Conservation (phyloP, 2,329 filamentous ascomycete species). For the Xylariaceae sp. region DNA sequence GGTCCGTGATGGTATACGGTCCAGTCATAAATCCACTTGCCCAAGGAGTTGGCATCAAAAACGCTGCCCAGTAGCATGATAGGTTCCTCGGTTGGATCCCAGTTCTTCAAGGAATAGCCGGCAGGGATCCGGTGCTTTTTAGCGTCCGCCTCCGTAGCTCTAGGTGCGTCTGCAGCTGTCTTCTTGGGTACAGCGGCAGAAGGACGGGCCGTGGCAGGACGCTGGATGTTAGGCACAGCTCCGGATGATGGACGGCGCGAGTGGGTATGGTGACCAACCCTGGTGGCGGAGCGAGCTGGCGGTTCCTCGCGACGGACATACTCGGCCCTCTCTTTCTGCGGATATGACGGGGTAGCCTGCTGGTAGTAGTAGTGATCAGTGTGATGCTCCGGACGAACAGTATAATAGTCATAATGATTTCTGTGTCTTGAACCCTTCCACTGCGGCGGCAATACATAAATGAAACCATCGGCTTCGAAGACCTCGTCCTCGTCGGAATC, state of each 20-base stretch:
- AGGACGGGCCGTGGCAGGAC: slow-evolving; percentile 59
- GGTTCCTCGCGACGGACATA: slow-evolving; percentile 50
- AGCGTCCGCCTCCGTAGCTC: slow-evolving; percentile 66
- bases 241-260: slow-evolving; percentile 56
- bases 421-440: slow-evolving; percentile 48
- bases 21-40: slow-evolving; percentile 99
- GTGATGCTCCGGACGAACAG: slow-evolving; percentile 59
- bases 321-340: slow-evolving; percentile 48
- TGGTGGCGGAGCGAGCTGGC: slow-evolving; percentile 46
- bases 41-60: slow-evolving; percentile 95
- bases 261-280: slow-evolving; percentile 48
- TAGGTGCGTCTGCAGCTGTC: slow-evolving; percentile 39
- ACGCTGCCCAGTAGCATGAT: slow-evolving; percentile 95
- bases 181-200: slow-evolving; percentile 50
- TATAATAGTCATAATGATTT: slow-evolving; percentile 45
- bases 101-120: slow-evolving; percentile 96
- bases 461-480: slow-evolving; percentile 59
- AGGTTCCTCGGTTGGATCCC: slow-evolving; percentile 92
- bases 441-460: slow-evolving; percentile 59
- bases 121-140: slow-evolving; percentile 76
- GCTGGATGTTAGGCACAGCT: slow-evolving; percentile 49
- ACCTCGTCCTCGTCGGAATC: slow-evolving; percentile 70
- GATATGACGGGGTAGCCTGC: slow-evolving; percentile 51
- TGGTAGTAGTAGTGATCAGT: slow-evolving; percentile 65
- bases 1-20: slow-evolving; percentile 89